These are phyloP conservation scores for Teratosphaeria zuluensis DNA, from an alignment of 2,329 filamentous ascomycete genomes.

Conservation along the genomic window DNA sequence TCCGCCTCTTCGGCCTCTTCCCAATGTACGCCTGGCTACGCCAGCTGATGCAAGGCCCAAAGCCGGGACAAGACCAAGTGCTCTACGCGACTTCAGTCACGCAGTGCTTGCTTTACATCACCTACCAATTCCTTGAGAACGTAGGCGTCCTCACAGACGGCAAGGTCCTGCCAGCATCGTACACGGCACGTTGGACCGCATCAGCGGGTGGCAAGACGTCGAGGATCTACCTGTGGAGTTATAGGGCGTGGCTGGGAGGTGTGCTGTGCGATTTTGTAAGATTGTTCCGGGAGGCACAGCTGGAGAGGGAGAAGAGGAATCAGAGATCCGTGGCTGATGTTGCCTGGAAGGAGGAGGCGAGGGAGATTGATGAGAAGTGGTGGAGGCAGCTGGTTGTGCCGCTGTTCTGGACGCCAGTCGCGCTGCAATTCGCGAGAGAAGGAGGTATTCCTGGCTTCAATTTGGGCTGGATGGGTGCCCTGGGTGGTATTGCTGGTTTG, in stretches of 20 bases:
- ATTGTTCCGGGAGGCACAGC: conserved; percentile 32
- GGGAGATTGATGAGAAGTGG: conserved; percentile 33
- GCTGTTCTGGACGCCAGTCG: conserved; percentile 35
- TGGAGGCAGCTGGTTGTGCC: conserved; percentile 35
- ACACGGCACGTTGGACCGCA: conserved; percentile 27
- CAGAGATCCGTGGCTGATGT: conserved; percentile 13
- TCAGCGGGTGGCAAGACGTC: conserved; percentile 25
- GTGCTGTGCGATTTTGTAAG: conserved; percentile 36
- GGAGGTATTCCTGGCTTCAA: conserved; percentile 36
- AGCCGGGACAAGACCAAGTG: conserved; percentile 32
- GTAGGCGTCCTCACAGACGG: conserved; percentile 33
- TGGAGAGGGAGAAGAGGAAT: conserved; percentile 27
- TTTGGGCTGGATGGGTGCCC: conserved; percentile 34
- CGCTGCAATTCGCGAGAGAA: conserved; percentile 30
- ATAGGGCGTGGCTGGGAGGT: conserved; percentile 35
- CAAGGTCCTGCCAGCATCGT: conserved; percentile 27
- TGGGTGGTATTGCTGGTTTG: conserved; percentile 32
- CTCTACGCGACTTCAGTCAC: conserved; percentile 32
- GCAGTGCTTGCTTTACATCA: conserved; percentile 34
- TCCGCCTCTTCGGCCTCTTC: conserved; percentile 34
- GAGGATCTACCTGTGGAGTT: conserved; percentile 32
- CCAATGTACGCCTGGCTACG: conserved; percentile 38
- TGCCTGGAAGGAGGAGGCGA: conserved; percentile 25
- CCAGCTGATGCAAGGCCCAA: conserved; percentile 31
- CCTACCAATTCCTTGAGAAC: conserved; percentile 37